Evolutionary conservation across 768 basidiomycete genomes (phyloP), one percentile per base, ranked within the genome.

Genomic region (Termitomyces sp.): DNA sequence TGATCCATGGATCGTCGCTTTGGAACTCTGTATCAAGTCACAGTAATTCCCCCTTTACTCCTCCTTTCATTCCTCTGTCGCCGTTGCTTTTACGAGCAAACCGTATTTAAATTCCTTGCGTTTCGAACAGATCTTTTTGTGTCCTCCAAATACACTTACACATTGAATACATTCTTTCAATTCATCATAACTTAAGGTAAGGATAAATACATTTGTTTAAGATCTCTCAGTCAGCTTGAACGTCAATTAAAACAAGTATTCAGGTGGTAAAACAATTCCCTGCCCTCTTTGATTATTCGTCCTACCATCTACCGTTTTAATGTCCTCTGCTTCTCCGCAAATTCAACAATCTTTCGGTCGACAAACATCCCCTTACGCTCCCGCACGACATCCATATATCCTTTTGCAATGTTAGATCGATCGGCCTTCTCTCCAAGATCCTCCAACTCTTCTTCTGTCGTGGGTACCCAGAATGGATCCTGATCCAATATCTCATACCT

Each of bases 391-490:
- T 98, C 95, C 87, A 97, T 89, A 66, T 98, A 98, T 17, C 77
- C 83, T 68, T 94, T 94, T 0, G 96, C 97, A n/a, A 98, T 77
- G 73, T 99, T 99, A 11, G 85, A 83, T 56, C 92, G 80, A 71
- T 98, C 97, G 0, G 96, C 88, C 73, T 98, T 98, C 72, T 96
- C 94, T 50, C 97, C 97, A 10, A 99, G 79, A 72, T 98, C 96
- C 71, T 98, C 96, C 45, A 98, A 78, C 65, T 98, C 96, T 70
- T 97, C 96, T 68, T 95, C 92, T 0, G 96, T 98, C 17, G 94
- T 95, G 0, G 96, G 96, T 3, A 97, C 94, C 96, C 96, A 98
- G 77, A 95, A 98, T 6, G 96, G 96, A 77, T 98, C 94, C 66
- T 88, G 86, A 72, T 96, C 93, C 29, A 98, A 81, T 68, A 96